Evolutionary conservation across 2,329 filamentous ascomycete species (phyloP), one percentile per base, ranked within the genome.

Genomic region (Sporothrix luriei): DNA sequence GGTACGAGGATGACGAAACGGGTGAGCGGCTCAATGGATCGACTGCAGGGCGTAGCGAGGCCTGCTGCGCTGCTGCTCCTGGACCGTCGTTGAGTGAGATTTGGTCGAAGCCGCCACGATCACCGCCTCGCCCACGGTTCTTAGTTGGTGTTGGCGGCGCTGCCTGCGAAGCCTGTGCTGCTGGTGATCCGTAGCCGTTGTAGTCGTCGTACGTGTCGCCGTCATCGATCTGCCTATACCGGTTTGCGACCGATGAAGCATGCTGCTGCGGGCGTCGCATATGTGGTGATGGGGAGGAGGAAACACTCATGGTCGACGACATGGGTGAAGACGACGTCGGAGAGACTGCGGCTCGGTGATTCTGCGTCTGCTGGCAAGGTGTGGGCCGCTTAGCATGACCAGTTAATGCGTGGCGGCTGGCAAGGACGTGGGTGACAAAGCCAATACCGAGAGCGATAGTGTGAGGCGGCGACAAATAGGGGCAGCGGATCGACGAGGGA

Each of bases 341-440:
- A 26, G 14, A 43, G n/a, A n/a, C 38, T 62, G 21, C 40, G 40
- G 40, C 2, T 43, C 33, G 57, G 14, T 43, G 38, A 43, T 21
- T 61, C 33, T 24, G 55, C 33, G 14, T 61, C 29, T 29, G 69
- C n/a, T 54, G 65, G 40, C 14, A 29, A 46, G 14, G 61, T 51
- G 66, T 62, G 66, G 69, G 72, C 73, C 73, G 72, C 76, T 77
- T 79, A 79, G 78, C 79, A 80, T 80, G 74, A 77, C 75, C 76
- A 71, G 73, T 76, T 79, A 79, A 78, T 76, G 77, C 78, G 78
- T 78, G 75, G 67, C 40, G 65, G 43, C 14, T 52, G 66, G 43
- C 68, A 48, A 48, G 49, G 52, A 29, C 43, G n/a, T 11, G n/a
- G 26, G 43, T 59, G 29, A 26, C 57, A 16, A 57, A 24, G 49